Percentiles rank a stretch among this genome's conserved stretches.
Evolutionary conservation across 176 grass and related monocot species (phyloP).

Genomic region (Rhipidocladum racemiflorum): DNA sequence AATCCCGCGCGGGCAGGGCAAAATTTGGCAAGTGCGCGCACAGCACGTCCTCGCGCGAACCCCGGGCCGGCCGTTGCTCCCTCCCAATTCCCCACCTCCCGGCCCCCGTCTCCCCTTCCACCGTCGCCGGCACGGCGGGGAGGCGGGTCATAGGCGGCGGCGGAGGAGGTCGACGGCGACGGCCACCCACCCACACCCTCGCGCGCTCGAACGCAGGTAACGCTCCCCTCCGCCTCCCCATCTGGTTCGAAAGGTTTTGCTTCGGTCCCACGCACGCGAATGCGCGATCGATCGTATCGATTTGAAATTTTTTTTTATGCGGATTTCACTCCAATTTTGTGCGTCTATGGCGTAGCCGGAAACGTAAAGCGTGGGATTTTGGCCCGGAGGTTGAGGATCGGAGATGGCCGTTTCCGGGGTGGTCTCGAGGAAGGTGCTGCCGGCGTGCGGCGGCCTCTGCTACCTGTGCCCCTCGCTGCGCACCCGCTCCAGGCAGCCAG

Average conservation of each 20-base stretch:
- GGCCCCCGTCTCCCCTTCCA: too few relatives aligned
- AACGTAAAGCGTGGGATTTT: not conserved
- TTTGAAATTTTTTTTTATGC: not conserved
- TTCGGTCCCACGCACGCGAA: not conserved
- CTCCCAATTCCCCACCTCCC: too few relatives aligned
- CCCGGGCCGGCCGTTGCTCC: too few relatives aligned
- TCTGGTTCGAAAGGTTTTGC: too few relatives aligned
- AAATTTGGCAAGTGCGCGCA: too few relatives aligned
- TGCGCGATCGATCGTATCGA: not conserved
- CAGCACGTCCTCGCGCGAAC: too few relatives aligned
- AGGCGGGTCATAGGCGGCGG: too few relatives aligned
- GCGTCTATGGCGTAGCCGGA: not conserved
- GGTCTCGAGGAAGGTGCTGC: conserved; percentile 64
- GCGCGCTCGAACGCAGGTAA: not conserved
- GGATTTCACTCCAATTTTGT: not conserved
- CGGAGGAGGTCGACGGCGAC: too few relatives aligned
- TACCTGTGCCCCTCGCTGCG: conserved; percentile 53
- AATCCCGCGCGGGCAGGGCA: too few relatives aligned
- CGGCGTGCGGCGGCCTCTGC: conserved; percentile 56
- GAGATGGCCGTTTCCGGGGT: conserved; percentile 28
- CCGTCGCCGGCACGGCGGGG: too few relatives aligned
- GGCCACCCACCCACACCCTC: not conserved
- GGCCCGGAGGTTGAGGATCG: not conserved
- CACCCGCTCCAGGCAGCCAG: conserved; percentile 52
- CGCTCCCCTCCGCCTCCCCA: not conserved